These are phyloP conservation scores for Hypericum perforatum DNA, from an alignment of 345 rosid species.

Conservation along the genomic window DNA sequence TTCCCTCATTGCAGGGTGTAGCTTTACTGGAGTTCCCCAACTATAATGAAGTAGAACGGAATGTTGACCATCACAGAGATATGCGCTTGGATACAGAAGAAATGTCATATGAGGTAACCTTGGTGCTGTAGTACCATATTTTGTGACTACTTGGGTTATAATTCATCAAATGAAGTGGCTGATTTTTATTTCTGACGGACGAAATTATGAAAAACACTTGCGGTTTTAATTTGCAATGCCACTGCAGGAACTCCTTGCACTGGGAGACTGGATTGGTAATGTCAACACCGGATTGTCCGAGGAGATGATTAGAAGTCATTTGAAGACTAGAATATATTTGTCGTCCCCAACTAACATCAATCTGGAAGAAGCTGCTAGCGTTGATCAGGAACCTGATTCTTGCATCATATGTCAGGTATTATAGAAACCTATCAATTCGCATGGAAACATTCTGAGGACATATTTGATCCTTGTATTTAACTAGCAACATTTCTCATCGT, in stretches of 20 bases:
- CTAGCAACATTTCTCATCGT: background rate
- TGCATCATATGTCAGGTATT: constrained; percentile 90
- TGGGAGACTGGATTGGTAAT: constrained; percentile 70
- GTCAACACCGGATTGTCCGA: constrained; percentile 78
- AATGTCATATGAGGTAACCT: constrained; percentile 76
- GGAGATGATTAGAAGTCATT: constrained; percentile 31
- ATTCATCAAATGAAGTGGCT: no score
- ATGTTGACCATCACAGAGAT: constrained; percentile 63
- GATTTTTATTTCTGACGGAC: background rate
- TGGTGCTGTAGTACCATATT: no score
- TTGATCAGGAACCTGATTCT: constrained; percentile 47
- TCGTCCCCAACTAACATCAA: constrained; percentile 29
- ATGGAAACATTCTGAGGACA: background rate
- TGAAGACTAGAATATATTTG: constrained; percentile 42
- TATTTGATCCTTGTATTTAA: background rate
- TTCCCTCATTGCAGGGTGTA: constrained; percentile 43
- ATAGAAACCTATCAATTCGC: no score
- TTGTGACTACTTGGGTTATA: no score
- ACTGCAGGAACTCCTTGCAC: constrained; percentile 70
- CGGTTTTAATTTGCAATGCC: background rate
- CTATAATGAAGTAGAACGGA: constrained; percentile 36
- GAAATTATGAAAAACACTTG: background rate
- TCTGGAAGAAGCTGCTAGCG: constrained; percentile 45
- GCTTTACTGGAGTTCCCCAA: constrained; percentile 49
- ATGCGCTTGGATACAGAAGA: constrained; percentile 93